Conservation (phyloP, 164 flowering plant species). For the Paratinospora sagittata region DNA sequence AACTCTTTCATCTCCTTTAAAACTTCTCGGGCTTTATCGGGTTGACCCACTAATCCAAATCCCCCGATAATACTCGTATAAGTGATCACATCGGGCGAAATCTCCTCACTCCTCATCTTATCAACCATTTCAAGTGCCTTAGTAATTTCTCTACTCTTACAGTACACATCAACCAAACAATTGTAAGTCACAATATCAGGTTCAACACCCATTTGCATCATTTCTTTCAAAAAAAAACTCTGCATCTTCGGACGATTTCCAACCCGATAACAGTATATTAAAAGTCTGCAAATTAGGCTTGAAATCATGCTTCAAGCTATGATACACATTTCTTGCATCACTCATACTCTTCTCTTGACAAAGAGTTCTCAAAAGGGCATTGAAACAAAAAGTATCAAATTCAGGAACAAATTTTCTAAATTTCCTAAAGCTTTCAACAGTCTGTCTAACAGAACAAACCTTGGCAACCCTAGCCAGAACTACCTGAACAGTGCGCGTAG, state of each 20-base stretch:
- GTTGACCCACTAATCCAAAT: constrained; percentile 81
- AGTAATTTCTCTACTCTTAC: constrained; percentile 62
- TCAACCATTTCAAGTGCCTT: constrained; percentile 57
- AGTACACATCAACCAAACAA: constrained; percentile 76
- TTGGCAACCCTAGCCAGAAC: constrained; percentile 75
- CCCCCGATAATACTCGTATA: constrained; percentile 83
- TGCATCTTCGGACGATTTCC: constrained; percentile 79
- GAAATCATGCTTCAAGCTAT: constrained; percentile 57
- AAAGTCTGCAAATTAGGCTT: constrained; percentile 67
- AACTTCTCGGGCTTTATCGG: constrained; percentile 71
- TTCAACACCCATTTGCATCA: constrained; percentile 58
- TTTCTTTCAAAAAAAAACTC: constrained; percentile 68
- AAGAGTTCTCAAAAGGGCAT: constrained; percentile 70
- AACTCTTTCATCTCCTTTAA: constrained; percentile 82
- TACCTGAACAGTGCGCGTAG: constrained; percentile 54
- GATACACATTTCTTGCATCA: constrained; percentile 85
- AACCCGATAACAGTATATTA: constrained; percentile 76
- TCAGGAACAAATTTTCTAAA: constrained; percentile 44
- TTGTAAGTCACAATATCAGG: constrained; percentile 86
- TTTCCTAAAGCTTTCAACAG: constrained; percentile 63
- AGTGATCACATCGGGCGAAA: constrained; percentile 62
- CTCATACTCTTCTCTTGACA: constrained; percentile 93
- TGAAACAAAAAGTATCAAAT: constrained; percentile 51
- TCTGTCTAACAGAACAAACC: constrained; percentile 65
- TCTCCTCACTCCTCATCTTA: constrained; percentile 50